Base-by-base conservation (phyloP, 2,329 filamentous ascomycete species). In the Lasiodiplodia sp. region DNA sequence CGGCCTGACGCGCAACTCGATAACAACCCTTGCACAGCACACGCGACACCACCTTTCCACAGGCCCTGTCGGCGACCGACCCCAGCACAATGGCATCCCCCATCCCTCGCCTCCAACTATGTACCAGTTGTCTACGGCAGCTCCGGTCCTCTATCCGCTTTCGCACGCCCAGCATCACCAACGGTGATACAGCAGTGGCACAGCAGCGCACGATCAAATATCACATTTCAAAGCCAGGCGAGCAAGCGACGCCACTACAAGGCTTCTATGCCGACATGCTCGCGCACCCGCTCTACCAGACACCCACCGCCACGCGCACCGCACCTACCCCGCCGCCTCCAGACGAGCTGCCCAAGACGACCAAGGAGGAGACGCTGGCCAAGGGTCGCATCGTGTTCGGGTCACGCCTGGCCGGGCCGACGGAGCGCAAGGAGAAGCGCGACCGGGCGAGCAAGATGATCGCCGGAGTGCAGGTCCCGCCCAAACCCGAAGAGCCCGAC, bases 401-500 rank as follows among this genome's bases (percentile, higher is more conserved):
- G 23, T 92, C 92, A 8, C 88, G 90, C 10, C 86, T 96, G 16
- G 89, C 91, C 28, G 92, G 91, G 0, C 92, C 94, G 1, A 86
- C 87, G 47, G 90, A 93, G 75, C 86, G 91, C 51, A 86, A 86
- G 71, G 87, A 88, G 69, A 84, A 87, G 55, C 85, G 89, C 44
- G 82, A 88, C 14, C 82, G 85, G 16, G 84, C 87, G 70, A 89
- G 89, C 62, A 87, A 83, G 10, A 83, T 88, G 70, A 84, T 97
- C 67, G 94, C 92, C 1, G 95, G 94, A 3, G 87, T 98, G 0
- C 81, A 88, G 21, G 91, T 98, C 4, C 96, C 96, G 2, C 94
- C 94, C 0, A 87, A 88, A 58, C 96, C 96, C 1, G 86, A 89
- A 58, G 95, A 99, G 80, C 96, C 96, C 3, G 96, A 98, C 75